phyloP scores from a whole-genome alignment of 2,329 filamentous ascomycete species.

The Endocalyx cinctus region DNA sequence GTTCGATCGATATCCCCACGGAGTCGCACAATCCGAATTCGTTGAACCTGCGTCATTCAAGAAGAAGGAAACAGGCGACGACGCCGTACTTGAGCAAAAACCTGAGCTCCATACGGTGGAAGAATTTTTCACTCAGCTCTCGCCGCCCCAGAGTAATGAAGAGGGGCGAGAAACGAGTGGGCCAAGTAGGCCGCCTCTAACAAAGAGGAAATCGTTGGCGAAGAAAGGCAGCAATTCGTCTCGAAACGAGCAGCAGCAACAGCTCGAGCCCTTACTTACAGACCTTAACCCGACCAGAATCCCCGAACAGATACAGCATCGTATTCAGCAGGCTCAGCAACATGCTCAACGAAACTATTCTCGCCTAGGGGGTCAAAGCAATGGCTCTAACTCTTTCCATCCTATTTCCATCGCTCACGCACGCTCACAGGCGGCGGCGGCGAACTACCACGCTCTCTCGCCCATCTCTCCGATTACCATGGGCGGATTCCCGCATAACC shows the following conservation, averaged over 20 bases:
- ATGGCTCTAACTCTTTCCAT: conserved; percentile 35
- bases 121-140: conserved; percentile 83
- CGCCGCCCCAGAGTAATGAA: conserved; percentile 51
- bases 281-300: conserved; percentile 24
- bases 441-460: conserved; percentile 43
- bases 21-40: conserved; percentile 79
- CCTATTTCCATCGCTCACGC: conserved; percentile 35
- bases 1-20: conserved; percentile 93
- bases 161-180: conserved; percentile 37
- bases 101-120: conserved; percentile 89
- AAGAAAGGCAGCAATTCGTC: conserved; percentile 33
- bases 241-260: conserved; percentile 30
- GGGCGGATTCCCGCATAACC: conserved; percentile 18
- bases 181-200: conserved; percentile 16
- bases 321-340: conserved; percentile 29
- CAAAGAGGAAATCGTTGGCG: conserved; percentile 35
- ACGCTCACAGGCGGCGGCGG: conserved; percentile 31
- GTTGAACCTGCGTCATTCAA: conserved; percentile 65
- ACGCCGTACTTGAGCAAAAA: conserved; percentile 84
- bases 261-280: conserved; percentile 34
- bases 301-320: conserved; percentile 31
- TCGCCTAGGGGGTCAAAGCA: conserved; percentile 36
- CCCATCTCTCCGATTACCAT: conserved; percentile 45
- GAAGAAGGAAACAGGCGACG: conserved; percentile 74
- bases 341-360: conserved; percentile 39